Conservation (phyloP, 2,329 filamentous ascomycete genomes). For the Keithomyces neogunnii region DNA sequence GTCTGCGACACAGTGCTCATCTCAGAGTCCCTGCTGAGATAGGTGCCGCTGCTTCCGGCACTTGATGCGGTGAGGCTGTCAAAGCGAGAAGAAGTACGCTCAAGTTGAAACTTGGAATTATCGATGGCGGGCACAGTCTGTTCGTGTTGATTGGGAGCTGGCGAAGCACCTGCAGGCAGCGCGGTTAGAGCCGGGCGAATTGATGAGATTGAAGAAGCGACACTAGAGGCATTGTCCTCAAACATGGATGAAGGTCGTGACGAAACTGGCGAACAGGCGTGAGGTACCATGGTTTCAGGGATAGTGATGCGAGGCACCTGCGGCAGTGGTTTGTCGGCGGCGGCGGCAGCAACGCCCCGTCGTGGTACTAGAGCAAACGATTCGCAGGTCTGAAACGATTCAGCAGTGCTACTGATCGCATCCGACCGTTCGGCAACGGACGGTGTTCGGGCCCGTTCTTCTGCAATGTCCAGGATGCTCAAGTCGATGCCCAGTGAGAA, state of each 20-base stretch:
- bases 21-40: slow-evolving; percentile 72
- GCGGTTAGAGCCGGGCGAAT: slow-evolving; percentile 42
- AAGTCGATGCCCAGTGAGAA: slow-evolving; percentile 48
- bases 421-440: slow-evolving; percentile 28
- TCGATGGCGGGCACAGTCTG: slow-evolving; percentile 34
- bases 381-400: slow-evolving; percentile 28
- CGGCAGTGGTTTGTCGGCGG: slow-evolving; percentile 60
- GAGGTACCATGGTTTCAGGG: slow-evolving; percentile 21
- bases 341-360: slow-evolving; percentile 30
- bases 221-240: slow-evolving; percentile 33
- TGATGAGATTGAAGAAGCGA: slow-evolving; percentile 38
- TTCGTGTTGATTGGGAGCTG: slow-evolving; percentile 37
- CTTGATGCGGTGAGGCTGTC: slow-evolving; percentile 70
- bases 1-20: slow-evolving; percentile 70
- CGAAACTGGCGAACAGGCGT: slow-evolving; percentile 23
- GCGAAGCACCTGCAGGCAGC: slow-evolving; percentile 43
- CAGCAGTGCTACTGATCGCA: slow-evolving; percentile 28
- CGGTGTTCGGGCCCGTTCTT: slow-evolving; percentile 23
- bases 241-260: slow-evolving; percentile 35
- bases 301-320: slow-evolving; percentile 51
- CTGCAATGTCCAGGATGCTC: slow-evolving; percentile 35
- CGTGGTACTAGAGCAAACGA: slow-evolving; percentile 22
- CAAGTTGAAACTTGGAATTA: slow-evolving; percentile 37
- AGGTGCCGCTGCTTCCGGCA: slow-evolving; percentile 70
- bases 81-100: slow-evolving; percentile 47